Evolutionary conservation across 108 stramenopile species (phyloP).

Genomic region (Discostella stelligeroides): DNA sequence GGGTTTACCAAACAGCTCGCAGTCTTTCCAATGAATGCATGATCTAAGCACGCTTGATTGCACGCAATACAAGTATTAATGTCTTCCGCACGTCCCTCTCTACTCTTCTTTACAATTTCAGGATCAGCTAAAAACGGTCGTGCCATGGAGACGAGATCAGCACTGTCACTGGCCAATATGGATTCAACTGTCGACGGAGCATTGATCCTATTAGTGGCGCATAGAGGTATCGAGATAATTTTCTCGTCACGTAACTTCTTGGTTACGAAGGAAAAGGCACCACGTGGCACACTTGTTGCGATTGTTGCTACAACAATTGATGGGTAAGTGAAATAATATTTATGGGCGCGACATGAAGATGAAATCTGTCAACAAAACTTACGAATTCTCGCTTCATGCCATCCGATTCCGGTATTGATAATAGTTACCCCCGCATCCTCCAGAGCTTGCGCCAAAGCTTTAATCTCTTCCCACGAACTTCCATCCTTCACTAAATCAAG

Average conservation of each 20-base stretch:
- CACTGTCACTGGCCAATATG: slow-evolving; percentile 69
- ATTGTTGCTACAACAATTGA: slow-evolving; percentile 77
- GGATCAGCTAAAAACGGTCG: slow-evolving; percentile 97
- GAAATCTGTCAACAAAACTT: slow-evolving; percentile 11
- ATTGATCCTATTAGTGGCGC: slow-evolving; percentile 98
- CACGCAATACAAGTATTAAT: slow-evolving; percentile 99
- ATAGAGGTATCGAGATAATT: slow-evolving; percentile 82
- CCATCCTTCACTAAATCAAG: slow-evolving; percentile 95
- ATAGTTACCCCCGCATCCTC: slow-evolving; percentile 94
- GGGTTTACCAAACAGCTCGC: slow-evolving; percentile 98
- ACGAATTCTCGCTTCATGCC: slow-evolving; percentile 98
- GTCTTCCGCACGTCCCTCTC: slow-evolving; percentile 66
- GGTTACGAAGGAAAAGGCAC: slow-evolving; percentile 93
- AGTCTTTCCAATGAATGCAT: slow-evolving; percentile 95
- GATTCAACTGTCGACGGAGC: slow-evolving; percentile 86
- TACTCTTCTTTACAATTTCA: slow-evolving; percentile 88
- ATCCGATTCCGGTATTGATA: slow-evolving; percentile 99
- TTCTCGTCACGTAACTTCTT: slow-evolving; percentile 76
- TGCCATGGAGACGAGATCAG: slow-evolving; percentile 97
- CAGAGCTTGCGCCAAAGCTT: slow-evolving; percentile 77
- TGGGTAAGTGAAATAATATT: not conserved
- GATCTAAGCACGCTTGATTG: slow-evolving; percentile 99
- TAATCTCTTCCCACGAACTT: slow-evolving; percentile 93
- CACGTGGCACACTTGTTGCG: slow-evolving; percentile 95
- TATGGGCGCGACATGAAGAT: not conserved